Percentiles rank a stretch among this genome's conserved stretches.
Evolutionary conservation across 768 basidiomycete species (phyloP).

Genomic region (Gloeopeniophorella convolvens): DNA sequence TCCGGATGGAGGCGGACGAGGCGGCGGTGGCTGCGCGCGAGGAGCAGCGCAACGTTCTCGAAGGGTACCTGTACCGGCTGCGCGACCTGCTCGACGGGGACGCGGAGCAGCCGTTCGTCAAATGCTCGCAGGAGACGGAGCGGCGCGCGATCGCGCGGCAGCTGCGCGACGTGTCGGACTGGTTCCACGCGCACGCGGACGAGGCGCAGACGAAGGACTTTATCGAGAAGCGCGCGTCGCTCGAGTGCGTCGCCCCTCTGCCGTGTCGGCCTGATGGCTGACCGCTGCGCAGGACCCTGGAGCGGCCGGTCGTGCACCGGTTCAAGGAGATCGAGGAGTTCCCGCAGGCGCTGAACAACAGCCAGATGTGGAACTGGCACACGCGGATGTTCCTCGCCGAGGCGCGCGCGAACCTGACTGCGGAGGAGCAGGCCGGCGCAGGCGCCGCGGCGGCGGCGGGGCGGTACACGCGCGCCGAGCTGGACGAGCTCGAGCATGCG

Average conservation of each 20-base stretch:
- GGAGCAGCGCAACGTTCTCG: conserved; percentile 86
- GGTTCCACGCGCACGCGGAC: conserved; percentile 85
- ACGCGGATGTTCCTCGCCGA: conserved; percentile 81
- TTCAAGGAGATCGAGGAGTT: conserved; percentile 87
- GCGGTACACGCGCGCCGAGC: conserved; percentile 84
- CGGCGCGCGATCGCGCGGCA: conserved; percentile 56
- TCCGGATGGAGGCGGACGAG: conserved; percentile 74
- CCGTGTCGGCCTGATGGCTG: background rate
- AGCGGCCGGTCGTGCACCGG: conserved; percentile 77
- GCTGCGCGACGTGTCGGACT: conserved; percentile 67
- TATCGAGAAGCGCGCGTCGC: conserved; percentile 62
- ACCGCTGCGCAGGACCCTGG: conserved; percentile 48
- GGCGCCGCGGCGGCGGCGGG: too few species aligned
- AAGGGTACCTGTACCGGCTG: conserved; percentile 88
- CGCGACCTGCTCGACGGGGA: conserved; percentile 74
- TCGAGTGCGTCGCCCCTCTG: conserved; percentile 63
- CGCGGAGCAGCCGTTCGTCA: conserved; percentile 68
- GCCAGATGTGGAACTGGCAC: conserved; percentile 85
- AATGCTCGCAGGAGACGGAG: conserved; percentile 74
- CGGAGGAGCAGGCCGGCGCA: conserved; percentile 51
- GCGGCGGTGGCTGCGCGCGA: conserved; percentile 69
- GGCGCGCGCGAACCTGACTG: conserved; percentile 67
- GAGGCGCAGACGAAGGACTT: conserved; percentile 71
- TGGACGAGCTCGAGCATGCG: conserved; percentile 69
- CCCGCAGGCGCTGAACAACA: conserved; percentile 73